Base-by-base conservation (phyloP, 2,329 filamentous ascomycete genomes). In the Massarina eburnea region DNA sequence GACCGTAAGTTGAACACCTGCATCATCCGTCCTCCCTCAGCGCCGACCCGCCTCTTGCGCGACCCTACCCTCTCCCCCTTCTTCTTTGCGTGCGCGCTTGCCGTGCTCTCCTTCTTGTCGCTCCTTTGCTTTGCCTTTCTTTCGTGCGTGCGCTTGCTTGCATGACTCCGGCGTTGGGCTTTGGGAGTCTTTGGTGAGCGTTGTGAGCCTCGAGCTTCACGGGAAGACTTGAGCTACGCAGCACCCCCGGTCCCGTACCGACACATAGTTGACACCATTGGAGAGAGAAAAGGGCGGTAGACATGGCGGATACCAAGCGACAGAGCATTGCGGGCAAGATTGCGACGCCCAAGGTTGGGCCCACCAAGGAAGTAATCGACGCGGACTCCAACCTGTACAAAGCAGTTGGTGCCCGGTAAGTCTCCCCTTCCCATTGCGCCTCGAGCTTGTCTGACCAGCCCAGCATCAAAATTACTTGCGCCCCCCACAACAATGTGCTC, bases 361-460 rank as follows among this genome's bases (percentile, higher is more conserved):
- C 68, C 46, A 63, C 60, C 50, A 69, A 73, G 50, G 71, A 72
- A 46, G 73, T 74, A 60, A 73, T 76, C 54, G 71, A 78, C 59
- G 65, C 74, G 36, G 77, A 83, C 45, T 76, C 76, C 45, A 76
- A 76, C 41, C 68, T 85, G 61, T 79, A 76, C 66, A 81, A 79
- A 67, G 79, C 79, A 39, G 78, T 85, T 63, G 83, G 83, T 54
- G 79, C 80, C 54, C 78, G 80, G 82, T 84, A 74, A 67, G 79
- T 67, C 36, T 39, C 17, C 40, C 27, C 12, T 18, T 45, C 26
- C 29, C 39, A 15, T 10, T 18, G 36, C 19, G 12, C 12, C 22
- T 2, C 17, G 10, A 15, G n/a, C 17, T 22, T 19, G 26, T 39
- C 59, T 65, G 38, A 65, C 51, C 35, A 41, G 18, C 6, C 29